Evolutionary conservation across 345 rosid species (phyloP).

Genomic region (Hibiscus trionum): DNA sequence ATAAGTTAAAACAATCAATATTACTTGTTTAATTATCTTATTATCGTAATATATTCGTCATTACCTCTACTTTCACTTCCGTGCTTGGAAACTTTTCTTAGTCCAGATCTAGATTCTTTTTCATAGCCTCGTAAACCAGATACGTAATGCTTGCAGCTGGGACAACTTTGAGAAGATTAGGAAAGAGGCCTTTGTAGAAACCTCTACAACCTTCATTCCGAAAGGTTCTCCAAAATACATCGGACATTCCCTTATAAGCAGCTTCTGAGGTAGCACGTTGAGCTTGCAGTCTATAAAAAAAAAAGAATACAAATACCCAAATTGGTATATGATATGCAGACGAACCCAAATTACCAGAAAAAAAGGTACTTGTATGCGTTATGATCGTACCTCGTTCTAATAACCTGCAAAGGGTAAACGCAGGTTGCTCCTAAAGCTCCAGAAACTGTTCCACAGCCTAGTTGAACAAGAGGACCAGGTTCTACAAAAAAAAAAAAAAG

Average conservation of each 20-base stretch:
- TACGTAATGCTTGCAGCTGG: conserved; percentile 50
- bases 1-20: conserved; percentile 23
- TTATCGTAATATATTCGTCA: conserved; percentile 13
- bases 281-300: conserved; percentile 79
- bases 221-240: conserved; percentile 74
- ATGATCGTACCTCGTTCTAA: conserved; percentile 70
- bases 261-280: conserved; percentile 37
- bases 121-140: conserved; percentile 77
- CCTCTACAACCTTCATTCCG: conserved; percentile 71
- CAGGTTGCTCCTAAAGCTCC: conserved; percentile 93
- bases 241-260: conserved; percentile 67
- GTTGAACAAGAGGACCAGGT: conserved; percentile 82
- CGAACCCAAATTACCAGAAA: background rate
- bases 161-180: conserved; percentile 73
- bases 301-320: background rate
- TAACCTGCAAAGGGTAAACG: conserved; percentile 90
- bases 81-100: conserved; percentile 13
- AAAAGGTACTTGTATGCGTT: background rate
- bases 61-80: conserved; percentile 11
- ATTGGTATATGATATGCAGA: background rate
- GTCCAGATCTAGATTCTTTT: conserved; percentile 63
- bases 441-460: conserved; percentile 85
- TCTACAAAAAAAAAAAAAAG: conserved; percentile 27
- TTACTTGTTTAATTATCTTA: conserved; percentile 20
- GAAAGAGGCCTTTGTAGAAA: conserved; percentile 87